Percentiles rank a stretch among this genome's conserved stretches.
These are phyloP conservation scores for Phytophthora colocasiae DNA, from an alignment of 352 stramenopile genomes.

Conservation along the genomic window DNA sequence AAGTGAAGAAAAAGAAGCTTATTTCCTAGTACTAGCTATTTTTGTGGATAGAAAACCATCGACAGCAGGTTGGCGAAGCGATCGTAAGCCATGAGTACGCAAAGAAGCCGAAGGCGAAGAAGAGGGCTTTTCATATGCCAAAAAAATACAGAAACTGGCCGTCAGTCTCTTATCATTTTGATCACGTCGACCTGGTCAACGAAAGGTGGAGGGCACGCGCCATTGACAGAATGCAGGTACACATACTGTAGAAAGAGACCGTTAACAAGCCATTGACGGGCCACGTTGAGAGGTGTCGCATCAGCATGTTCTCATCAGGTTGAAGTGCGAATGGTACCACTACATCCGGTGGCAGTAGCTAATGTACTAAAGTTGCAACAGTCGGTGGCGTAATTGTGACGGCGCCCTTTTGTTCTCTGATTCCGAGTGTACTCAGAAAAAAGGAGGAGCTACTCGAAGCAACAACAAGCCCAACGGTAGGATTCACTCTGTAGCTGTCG, in stretches of 20 bases:
- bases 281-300: too few relatives aligned
- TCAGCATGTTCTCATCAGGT: too few relatives aligned
- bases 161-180: slow-evolving; percentile 21
- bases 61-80: neutral
- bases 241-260: too few relatives aligned
- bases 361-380: slow-evolving; percentile 1
- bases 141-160: slow-evolving; percentile 1
- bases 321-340: neutral
- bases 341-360: slow-evolving; percentile 8
- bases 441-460: neutral
- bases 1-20: neutral
- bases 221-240: neutral
- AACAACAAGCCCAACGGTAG: too few relatives aligned
- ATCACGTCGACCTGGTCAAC: slow-evolving; percentile 4
- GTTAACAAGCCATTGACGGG: too few relatives aligned
- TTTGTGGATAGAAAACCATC: slow-evolving; percentile 15
- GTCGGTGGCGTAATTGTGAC: slow-evolving; percentile 8
- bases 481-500: too few relatives aligned
- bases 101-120: neutral
- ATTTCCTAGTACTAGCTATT: slow-evolving; percentile 11
- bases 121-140: slow-evolving; percentile 3
- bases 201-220: slow-evolving; percentile 1
- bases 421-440: slow-evolving; percentile 1
- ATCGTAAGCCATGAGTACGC: too few relatives aligned
- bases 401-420: slow-evolving; percentile 9